phyloP scores from a whole-genome alignment of 331 rosid species.

The Dryas integrifolia region DNA sequence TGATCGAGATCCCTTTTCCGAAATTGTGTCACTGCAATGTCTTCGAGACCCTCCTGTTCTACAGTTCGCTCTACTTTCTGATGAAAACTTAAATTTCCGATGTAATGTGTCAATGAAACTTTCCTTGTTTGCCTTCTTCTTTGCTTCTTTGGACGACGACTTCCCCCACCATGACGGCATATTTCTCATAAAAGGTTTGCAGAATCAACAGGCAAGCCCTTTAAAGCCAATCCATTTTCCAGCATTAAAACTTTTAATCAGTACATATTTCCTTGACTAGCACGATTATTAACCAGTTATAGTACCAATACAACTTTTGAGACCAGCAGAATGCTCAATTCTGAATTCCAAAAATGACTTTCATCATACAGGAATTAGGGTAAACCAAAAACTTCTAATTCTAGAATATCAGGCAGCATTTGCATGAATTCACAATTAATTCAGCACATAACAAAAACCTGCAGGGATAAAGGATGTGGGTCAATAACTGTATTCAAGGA shows the following conservation, averaged over 20 bases:
- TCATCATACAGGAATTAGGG: slow-evolving; percentile 27
- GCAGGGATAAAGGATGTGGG: slow-evolving; percentile 30
- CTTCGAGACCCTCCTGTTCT: slow-evolving; percentile 64
- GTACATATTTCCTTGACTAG: neutral
- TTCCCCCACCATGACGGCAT: slow-evolving; percentile 96
- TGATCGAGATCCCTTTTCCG: slow-evolving; percentile 75
- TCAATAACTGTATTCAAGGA: neutral
- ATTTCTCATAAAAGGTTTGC: slow-evolving; percentile 28
- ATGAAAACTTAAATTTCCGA: slow-evolving; percentile 63
- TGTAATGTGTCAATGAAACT: slow-evolving; percentile 77
- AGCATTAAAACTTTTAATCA: slow-evolving; percentile 26
- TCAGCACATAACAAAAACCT: slow-evolving; percentile 33
- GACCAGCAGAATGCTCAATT: slow-evolving; percentile 15
- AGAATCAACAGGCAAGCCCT: slow-evolving; percentile 28
- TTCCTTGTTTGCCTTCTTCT: slow-evolving; percentile 78
- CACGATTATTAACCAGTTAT: slow-evolving; percentile 14
- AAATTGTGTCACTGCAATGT: slow-evolving; percentile 64
- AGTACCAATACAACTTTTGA: neutral
- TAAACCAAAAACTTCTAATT: slow-evolving; percentile 32
- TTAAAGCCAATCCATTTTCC: slow-evolving; percentile 33
- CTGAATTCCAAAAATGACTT: slow-evolving; percentile 29
- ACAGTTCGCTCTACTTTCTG: slow-evolving; percentile 59
- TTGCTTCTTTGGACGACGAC: slow-evolving; percentile 74
- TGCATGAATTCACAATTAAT: slow-evolving; percentile 17
- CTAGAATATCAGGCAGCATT: slow-evolving; percentile 20